Evolutionary conservation across 441 rosid genomes (phyloP).

Genomic region (Populus hybrid): DNA sequence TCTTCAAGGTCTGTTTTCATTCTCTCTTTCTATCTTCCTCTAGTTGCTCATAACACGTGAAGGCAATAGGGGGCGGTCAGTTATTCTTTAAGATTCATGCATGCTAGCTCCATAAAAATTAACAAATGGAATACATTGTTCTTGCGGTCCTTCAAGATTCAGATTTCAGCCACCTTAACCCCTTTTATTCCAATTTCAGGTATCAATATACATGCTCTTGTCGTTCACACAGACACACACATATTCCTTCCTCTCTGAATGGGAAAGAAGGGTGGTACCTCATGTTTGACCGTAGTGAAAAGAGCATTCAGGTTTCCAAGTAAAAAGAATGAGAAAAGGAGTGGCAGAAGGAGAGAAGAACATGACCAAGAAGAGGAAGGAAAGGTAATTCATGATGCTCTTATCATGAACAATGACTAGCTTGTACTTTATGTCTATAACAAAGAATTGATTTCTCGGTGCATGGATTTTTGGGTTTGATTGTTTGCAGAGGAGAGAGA

Average conservation of each 20-base stretch:
- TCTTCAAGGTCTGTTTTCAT: slow-evolving; percentile 38
- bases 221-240: too few species aligned
- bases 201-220: too few species aligned
- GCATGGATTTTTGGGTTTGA: slow-evolving; percentile 15
- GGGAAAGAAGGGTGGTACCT: slow-evolving; percentile 65
- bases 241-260: slow-evolving; percentile 19
- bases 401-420: background rate
- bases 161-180: too few species aligned
- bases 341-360: slow-evolving; percentile 33
- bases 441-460: background rate
- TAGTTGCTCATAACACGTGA: slow-evolving; percentile 42
- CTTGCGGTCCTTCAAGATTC: too few species aligned
- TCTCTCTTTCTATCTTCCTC: slow-evolving; percentile 5
- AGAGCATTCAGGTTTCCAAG: slow-evolving; percentile 85
- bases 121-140: too few species aligned
- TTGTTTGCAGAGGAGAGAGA: slow-evolving; percentile 62
- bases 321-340: slow-evolving; percentile 33
- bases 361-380: slow-evolving; percentile 53
- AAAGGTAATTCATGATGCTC: slow-evolving; percentile 39
- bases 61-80: slow-evolving; percentile 27
- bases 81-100: slow-evolving; percentile 5
- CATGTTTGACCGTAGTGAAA: slow-evolving; percentile 82
- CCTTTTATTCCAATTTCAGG: too few species aligned
- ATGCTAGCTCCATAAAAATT: too few species aligned
- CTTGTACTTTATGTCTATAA: background rate